Evolutionary conservation across 2,329 filamentous ascomycete species (phyloP).

Genomic region (Phyllosticta citribraziliensis): DNA sequence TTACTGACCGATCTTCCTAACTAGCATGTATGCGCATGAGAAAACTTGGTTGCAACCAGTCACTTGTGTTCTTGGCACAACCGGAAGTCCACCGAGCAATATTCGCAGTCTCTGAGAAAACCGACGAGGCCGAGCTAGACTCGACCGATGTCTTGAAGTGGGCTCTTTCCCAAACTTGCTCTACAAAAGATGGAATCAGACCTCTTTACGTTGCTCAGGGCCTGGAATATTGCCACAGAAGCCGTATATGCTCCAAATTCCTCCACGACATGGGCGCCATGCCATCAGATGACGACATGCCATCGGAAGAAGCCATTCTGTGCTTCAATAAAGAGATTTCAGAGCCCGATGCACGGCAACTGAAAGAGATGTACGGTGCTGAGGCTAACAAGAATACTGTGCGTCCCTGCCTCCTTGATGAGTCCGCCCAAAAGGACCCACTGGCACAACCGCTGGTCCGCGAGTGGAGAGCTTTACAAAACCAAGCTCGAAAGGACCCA

Average conservation of each 20-base stretch:
- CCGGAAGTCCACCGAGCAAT: conserved; percentile 41
- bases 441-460: neutral
- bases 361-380: conserved; percentile 45
- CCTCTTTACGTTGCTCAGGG: conserved; percentile 1
- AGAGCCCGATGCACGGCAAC: conserved; percentile 44
- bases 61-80: conserved; percentile 38
- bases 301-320: neutral
- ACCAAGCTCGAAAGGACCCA: neutral
- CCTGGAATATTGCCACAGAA: neutral
- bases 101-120: conserved; percentile 17
- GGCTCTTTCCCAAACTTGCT: neutral
- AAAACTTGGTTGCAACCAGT: conserved; percentile 20
- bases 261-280: neutral
- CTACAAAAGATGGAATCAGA: neutral
- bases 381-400: conserved; percentile 11
- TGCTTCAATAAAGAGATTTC: neutral
- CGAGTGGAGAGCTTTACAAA: neutral
- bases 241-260: neutral
- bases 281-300: too few relatives aligned
- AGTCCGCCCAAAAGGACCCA: neutral
- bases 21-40: conserved; percentile 8
- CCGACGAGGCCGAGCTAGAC: neutral
- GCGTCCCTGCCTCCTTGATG: neutral
- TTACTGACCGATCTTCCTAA: too few relatives aligned
- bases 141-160: neutral